Conservation (phyloP, 768 basidiomycete species). For the Leccinum sublutescens region DNA sequence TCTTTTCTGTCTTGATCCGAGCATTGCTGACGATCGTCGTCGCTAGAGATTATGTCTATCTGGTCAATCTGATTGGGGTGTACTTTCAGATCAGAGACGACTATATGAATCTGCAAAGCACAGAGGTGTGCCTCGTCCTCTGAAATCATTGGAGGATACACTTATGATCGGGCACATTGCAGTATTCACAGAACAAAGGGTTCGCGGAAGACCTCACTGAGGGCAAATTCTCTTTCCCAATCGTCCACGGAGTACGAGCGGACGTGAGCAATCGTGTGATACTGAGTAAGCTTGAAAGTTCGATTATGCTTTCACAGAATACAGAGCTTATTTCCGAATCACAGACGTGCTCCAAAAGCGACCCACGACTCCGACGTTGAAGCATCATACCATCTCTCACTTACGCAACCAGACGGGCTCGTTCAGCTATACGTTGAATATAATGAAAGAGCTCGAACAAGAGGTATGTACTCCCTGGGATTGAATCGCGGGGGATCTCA, state of each 20-base stretch:
- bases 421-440: conserved; percentile 79
- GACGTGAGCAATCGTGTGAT: conserved; percentile 77
- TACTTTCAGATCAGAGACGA: conserved; percentile 97
- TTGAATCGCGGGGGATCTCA: background rate
- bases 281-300: conserved; percentile 58
- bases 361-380: conserved; percentile 80
- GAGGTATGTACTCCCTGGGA: conserved; percentile 38
- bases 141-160: background rate
- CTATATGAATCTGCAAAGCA: conserved; percentile 90
- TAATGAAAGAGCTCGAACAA: conserved; percentile 62
- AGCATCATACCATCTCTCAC: conserved; percentile 78
- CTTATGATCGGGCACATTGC: background rate
- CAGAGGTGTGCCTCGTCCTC: conserved; percentile 53
- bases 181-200: conserved; percentile 67
- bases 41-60: conserved; percentile 80
- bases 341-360: conserved; percentile 91
- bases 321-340: background rate
- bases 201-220: conserved; percentile 78
- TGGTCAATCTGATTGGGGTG: conserved; percentile 93
- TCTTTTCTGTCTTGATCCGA: background rate
- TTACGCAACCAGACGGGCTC: conserved; percentile 73
- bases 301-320: background rate
- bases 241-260: conserved; percentile 77
- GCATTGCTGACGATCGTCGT: background rate
- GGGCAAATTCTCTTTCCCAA: conserved; percentile 79